Evolutionary conservation across 2,329 filamentous ascomycete genomes (phyloP).

Genomic region (Penicillium sp.): DNA sequence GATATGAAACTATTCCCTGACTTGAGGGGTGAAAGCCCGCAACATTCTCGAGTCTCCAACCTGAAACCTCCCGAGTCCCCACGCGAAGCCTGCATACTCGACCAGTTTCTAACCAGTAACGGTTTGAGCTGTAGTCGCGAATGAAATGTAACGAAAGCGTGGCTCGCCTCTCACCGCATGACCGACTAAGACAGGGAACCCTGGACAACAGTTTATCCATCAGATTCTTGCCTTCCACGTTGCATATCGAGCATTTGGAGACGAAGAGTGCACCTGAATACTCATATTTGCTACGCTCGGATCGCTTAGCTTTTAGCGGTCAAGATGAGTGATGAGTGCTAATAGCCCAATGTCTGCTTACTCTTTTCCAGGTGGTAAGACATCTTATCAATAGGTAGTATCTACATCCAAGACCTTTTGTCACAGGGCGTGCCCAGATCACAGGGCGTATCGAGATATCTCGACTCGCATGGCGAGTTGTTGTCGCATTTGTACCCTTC

Average conservation of each 20-base stretch:
- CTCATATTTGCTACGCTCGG: not conserved
- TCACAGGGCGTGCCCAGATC: not conserved
- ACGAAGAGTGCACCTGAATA: not conserved
- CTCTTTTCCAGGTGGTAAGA: not conserved
- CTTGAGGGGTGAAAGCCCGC: not conserved
- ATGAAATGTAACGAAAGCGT: constrained; percentile 7
- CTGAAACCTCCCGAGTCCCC: not conserved
- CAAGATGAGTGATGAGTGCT: not conserved
- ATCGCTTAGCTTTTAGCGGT: not conserved
- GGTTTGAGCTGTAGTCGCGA: not conserved
- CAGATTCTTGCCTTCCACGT: not conserved
- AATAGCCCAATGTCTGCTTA: not conserved
- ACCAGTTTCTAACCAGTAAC: not conserved
- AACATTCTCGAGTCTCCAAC: not conserved
- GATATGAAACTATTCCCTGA: not conserved
- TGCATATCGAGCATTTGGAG: not conserved
- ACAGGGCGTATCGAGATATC: not conserved
- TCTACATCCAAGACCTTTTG: not conserved
- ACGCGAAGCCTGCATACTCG: not conserved
- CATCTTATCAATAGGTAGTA: not conserved
- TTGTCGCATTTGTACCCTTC: not conserved
- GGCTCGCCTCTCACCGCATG: constrained; percentile 12
- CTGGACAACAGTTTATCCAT: not conserved
- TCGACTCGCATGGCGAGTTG: not conserved
- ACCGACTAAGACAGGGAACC: constrained; percentile 4